phyloP scores from a whole-genome alignment of 306 rosid genomes.

The Cucurbita ficifolia region DNA sequence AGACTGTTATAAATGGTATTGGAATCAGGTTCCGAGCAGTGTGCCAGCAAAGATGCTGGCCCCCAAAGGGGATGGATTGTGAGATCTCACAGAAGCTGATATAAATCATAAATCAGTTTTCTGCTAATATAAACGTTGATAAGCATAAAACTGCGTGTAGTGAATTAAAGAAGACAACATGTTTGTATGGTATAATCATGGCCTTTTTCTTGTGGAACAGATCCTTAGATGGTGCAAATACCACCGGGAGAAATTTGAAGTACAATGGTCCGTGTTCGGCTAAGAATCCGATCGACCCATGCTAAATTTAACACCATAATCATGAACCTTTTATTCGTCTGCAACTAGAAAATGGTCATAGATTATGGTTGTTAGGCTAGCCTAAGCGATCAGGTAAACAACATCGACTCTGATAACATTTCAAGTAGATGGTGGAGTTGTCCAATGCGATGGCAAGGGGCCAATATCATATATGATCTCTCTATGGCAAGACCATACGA shows the following conservation, averaged over 20 bases:
- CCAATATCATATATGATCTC: slow-evolving; percentile 82
- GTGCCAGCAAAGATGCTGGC: no score
- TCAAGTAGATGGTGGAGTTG: slow-evolving; percentile 64
- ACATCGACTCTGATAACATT: not conserved
- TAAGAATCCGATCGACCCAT: slow-evolving; percentile 24
- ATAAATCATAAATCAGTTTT: not conserved
- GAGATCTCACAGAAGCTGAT: no score
- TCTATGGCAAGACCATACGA: slow-evolving; percentile 94
- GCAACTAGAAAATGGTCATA: not conserved
- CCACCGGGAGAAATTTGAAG: slow-evolving; percentile 18
- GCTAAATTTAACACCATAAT: no score
- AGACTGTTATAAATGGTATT: no score
- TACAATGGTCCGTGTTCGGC: slow-evolving; percentile 19
- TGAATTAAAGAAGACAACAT: not conserved
- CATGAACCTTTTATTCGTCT: no score
- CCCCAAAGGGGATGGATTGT: no score
- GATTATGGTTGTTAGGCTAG: not conserved
- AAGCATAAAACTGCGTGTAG: not conserved
- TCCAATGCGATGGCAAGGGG: slow-evolving; percentile 50
- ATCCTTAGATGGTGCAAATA: slow-evolving; percentile 2
- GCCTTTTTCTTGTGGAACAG: slow-evolving; percentile 4
- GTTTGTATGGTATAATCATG: not conserved
- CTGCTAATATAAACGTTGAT: not conserved
- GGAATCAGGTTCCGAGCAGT: no score
- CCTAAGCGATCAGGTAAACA: not conserved